Conservation (phyloP, 306 rosid genomes). For the Cucumis cinereus region DNA sequence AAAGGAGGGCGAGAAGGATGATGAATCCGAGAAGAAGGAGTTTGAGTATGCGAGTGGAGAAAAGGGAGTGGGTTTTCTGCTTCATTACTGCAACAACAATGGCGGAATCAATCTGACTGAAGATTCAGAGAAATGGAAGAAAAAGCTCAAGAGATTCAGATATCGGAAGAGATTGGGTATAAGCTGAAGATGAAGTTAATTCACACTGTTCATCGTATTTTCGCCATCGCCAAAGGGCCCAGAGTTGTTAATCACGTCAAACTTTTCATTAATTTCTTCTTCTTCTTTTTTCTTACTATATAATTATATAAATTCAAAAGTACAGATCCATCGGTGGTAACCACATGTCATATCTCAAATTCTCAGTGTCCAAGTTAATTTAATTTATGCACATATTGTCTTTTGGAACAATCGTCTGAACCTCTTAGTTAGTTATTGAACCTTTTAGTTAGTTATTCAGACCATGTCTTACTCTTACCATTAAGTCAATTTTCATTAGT, state of each 20-base stretch:
- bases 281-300: neutral
- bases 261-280: too few relatives aligned
- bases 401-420: too few relatives aligned
- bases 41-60: constrained; percentile 17
- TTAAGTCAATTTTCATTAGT: too few relatives aligned
- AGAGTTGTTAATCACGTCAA: neutral
- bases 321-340: too few relatives aligned
- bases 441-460: too few relatives aligned
- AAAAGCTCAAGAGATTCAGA: neutral
- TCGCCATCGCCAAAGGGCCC: neutral
- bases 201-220: neutral
- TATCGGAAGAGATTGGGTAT: neutral
- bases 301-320: too few relatives aligned
- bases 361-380: too few relatives aligned
- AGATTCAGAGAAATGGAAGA: neutral
- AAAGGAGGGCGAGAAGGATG: constrained; percentile 23
- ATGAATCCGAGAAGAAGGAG: constrained; percentile 16
- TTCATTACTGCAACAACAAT: constrained; percentile 13
- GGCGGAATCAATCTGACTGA: neutral
- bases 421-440: too few relatives aligned
- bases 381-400: too few relatives aligned
- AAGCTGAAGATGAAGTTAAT: neutral
- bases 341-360: too few relatives aligned
- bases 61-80: constrained; percentile 18
- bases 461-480: too few relatives aligned